phyloP scores from a whole-genome alignment of 176 grass and related monocot genomes.

The Zea luxurians region DNA sequence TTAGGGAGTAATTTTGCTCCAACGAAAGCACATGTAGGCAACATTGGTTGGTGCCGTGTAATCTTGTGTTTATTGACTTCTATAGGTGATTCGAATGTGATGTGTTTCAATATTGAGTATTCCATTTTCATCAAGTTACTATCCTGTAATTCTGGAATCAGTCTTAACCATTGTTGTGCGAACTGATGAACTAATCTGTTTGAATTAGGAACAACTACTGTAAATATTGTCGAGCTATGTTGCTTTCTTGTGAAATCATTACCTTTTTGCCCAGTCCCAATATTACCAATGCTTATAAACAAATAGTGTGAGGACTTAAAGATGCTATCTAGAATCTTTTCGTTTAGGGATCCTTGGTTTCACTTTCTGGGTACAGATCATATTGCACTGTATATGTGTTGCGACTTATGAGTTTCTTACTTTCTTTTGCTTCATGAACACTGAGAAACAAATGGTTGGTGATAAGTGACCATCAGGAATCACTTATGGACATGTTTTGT shows the following conservation, averaged over 20 bases:
- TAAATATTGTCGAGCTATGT: background rate
- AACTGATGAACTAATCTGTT: background rate
- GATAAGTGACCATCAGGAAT: background rate
- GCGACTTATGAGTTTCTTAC: background rate
- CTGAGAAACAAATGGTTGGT: background rate
- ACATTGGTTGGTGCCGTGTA: background rate
- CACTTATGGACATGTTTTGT: background rate
- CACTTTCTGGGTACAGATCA: background rate
- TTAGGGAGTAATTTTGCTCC: background rate
- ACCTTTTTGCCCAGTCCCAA: background rate
- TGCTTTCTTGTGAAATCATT: conserved; percentile 8
- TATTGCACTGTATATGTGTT: background rate
- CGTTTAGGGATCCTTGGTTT: background rate
- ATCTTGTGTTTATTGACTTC: background rate
- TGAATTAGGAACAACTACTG: background rate
- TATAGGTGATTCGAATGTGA: background rate
- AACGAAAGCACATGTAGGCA: background rate
- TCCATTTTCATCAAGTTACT: background rate
- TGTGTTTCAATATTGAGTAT: background rate
- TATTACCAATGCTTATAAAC: background rate
- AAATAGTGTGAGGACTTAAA: background rate
- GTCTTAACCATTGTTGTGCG: background rate
- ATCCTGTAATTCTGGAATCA: background rate
- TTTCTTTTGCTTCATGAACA: background rate
- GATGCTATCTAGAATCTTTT: background rate